phyloP scores from a whole-genome alignment of 2,329 filamentous ascomycete species.

The Fusarium sp. region DNA sequence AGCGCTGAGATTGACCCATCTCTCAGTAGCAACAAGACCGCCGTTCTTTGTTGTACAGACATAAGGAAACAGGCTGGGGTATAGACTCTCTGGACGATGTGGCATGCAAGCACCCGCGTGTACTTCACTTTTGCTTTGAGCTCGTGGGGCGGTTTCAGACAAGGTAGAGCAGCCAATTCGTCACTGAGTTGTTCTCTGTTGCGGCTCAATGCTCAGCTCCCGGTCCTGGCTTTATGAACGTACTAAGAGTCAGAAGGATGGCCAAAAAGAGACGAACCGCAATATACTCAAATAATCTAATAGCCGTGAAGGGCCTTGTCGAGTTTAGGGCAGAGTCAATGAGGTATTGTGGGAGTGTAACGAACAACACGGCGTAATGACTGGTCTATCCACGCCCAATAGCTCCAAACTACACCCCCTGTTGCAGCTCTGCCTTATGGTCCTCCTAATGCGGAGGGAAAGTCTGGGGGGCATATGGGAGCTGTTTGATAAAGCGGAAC shows the following conservation, averaged over 20 bases:
- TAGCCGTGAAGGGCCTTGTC: slow-evolving; percentile 18
- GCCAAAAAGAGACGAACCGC: slow-evolving; percentile 20
- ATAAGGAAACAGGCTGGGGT: slow-evolving; percentile 41
- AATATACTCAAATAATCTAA: slow-evolving; percentile 7
- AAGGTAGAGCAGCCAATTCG: slow-evolving; percentile 35
- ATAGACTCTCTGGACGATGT: slow-evolving; percentile 39
- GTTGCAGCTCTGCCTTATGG: slow-evolving; percentile 33
- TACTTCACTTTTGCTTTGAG: slow-evolving; percentile 39
- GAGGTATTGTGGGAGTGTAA: slow-evolving; percentile 45
- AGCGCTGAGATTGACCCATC: slow-evolving; percentile 28
- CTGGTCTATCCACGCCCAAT: slow-evolving; percentile 32
- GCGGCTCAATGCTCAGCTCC: slow-evolving; percentile 25
- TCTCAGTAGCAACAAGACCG: slow-evolving; percentile 27
- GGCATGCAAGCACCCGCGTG: slow-evolving; percentile 45
- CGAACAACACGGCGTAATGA: slow-evolving; percentile 35
- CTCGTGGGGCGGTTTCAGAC: slow-evolving; percentile 36
- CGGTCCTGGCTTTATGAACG: slow-evolving; percentile 4
- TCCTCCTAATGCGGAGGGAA: slow-evolving; percentile 41
- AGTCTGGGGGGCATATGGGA: slow-evolving; percentile 30
- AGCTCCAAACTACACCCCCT: slow-evolving; percentile 38
- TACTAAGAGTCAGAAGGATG: not conserved
- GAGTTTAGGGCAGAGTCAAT: slow-evolving; percentile 26
- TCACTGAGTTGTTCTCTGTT: slow-evolving; percentile 13
- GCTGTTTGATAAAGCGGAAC: slow-evolving; percentile 45
- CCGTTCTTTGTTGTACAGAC: slow-evolving; percentile 40